Conservation (phyloP, 495 filamentous ascomycete genomes). For the Staphylotrichum tortipilum region DNA sequence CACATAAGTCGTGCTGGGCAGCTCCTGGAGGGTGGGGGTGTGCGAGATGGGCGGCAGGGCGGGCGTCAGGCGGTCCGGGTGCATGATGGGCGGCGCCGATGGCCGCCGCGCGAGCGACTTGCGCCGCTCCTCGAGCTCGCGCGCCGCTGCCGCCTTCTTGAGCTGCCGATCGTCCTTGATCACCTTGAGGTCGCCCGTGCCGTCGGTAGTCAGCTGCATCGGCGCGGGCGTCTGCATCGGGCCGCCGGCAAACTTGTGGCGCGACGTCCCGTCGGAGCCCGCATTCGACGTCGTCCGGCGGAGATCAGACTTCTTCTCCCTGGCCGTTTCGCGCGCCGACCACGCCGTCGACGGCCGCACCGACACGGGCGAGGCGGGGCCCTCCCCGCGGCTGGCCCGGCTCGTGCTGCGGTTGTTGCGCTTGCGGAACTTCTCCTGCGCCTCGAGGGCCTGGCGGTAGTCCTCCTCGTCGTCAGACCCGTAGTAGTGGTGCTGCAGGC, state of each 20-base stretch:
- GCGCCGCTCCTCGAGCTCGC: conserved; percentile 78
- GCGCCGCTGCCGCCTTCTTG: conserved; percentile 70
- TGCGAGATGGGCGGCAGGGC: conserved; percentile 13
- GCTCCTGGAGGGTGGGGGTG: conserved; percentile 11
- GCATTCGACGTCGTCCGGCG: conserved; percentile 26
- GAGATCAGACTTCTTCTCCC: conserved; percentile 43
- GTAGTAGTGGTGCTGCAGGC: conserved; percentile 31
- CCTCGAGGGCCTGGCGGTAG: conserved; percentile 50
- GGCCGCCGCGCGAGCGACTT: conserved; percentile 72
- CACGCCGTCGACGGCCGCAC: conserved; percentile 6
- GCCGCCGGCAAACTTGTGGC: conserved; percentile 9
- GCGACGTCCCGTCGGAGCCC: conserved; percentile 6
- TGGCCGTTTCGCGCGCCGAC: conserved; percentile 28
- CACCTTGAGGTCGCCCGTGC: conserved; percentile 31
- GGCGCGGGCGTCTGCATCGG: conserved; percentile 25
- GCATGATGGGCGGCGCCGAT: conserved; percentile 68
- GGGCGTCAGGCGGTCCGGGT: conserved; percentile 56
- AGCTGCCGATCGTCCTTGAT: conserved; percentile 46
- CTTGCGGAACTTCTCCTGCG: conserved; percentile 52
- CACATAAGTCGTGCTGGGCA: conserved; percentile 28
- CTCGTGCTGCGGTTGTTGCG: conserved; percentile 53
- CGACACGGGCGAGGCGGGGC: conserved; percentile 17
- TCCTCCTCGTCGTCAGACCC: conserved; percentile 51
- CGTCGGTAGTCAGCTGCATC: conserved; percentile 23
- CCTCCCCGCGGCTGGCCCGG: conserved; percentile 26